Evolutionary conservation across 129 eudicot species (phyloP).

Genomic region (Logfia minima): DNA sequence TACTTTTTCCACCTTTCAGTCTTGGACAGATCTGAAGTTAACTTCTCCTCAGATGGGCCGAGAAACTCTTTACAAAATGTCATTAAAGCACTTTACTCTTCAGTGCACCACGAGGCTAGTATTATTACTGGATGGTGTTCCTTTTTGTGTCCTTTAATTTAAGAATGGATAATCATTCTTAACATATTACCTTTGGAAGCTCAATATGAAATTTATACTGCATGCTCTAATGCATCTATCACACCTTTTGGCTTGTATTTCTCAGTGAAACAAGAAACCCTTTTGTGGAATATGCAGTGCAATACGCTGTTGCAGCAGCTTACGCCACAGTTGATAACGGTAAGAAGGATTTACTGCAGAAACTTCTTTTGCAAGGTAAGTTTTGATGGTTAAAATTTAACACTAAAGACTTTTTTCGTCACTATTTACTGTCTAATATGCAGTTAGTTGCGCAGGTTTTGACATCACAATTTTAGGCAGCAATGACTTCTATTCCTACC

Average conservation of each 20-base stretch:
- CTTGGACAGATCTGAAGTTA: slow-evolving; percentile 88
- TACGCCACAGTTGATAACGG: slow-evolving; percentile 53
- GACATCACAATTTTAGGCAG: slow-evolving; percentile 81
- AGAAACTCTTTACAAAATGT: slow-evolving; percentile 80
- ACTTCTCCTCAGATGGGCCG: slow-evolving; percentile 91
- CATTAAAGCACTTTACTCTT: slow-evolving; percentile 58
- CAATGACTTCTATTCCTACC: slow-evolving; percentile 96
- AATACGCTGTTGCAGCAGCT: slow-evolving; percentile 89
- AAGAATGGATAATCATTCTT: background rate
- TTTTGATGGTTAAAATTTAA: slow-evolving; percentile 5
- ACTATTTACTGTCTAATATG: slow-evolving; percentile 29
- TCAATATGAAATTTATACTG: slow-evolving; percentile 1
- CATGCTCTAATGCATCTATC: slow-evolving; percentile 14
- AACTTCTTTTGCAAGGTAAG: slow-evolving; percentile 74
- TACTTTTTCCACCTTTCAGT: slow-evolving; percentile 41
- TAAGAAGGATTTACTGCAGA: slow-evolving; percentile 57
- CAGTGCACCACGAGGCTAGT: slow-evolving; percentile 82
- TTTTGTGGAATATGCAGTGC: slow-evolving; percentile 93
- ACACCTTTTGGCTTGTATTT: slow-evolving; percentile 17
- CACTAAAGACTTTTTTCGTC: background rate
- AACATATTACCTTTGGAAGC: background rate
- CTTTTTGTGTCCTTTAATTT: background rate
- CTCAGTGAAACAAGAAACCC: slow-evolving; percentile 82
- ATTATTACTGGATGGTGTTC: background rate
- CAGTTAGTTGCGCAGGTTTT: slow-evolving; percentile 70